Conservation (phyloP, 306 rosid species). For the Hippophae tibetana region DNA sequence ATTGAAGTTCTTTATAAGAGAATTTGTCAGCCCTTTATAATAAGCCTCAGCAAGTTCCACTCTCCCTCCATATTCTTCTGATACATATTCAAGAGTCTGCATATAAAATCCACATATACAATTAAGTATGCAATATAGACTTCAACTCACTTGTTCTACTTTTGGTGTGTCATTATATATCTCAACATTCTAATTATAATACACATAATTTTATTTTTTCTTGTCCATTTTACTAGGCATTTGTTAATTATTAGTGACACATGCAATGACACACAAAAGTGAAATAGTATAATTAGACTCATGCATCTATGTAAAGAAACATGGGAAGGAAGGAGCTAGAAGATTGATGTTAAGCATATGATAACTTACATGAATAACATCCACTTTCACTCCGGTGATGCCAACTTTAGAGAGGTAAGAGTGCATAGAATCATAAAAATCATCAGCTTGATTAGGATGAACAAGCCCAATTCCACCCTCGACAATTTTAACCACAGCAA, state of each 20-base stretch:
- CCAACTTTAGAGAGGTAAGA: slow-evolving; percentile 65
- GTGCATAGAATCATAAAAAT: slow-evolving; percentile 70
- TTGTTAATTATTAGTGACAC: too few species aligned
- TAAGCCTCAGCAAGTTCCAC: slow-evolving; percentile 72
- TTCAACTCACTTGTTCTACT: too few species aligned
- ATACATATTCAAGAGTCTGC: slow-evolving; percentile 59
- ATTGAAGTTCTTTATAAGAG: slow-evolving; percentile 62
- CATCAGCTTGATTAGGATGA: slow-evolving; percentile 61
- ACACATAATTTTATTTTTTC: too few species aligned
- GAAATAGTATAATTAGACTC: background rate
- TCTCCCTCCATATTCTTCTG: slow-evolving; percentile 74
- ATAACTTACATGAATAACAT: slow-evolving; percentile 65
- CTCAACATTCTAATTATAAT: too few species aligned
- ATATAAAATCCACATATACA: background rate
- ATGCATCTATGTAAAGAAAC: background rate
- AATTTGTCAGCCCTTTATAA: slow-evolving; percentile 49
- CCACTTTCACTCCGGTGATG: slow-evolving; percentile 74
- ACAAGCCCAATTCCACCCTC: slow-evolving; percentile 77
- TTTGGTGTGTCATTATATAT: too few species aligned
- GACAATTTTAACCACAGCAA: slow-evolving; percentile 53
- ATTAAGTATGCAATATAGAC: too few species aligned
- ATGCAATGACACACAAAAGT: too few species aligned
- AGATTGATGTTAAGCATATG: background rate
- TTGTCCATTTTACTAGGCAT: too few species aligned
- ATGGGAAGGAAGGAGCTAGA: background rate